A percentile compares a stretch with the other conserved stretches of the same genome.
phyloP scores from a whole-genome alignment of 2,329 filamentous ascomycete species.

The Fusarium mundagurra region DNA sequence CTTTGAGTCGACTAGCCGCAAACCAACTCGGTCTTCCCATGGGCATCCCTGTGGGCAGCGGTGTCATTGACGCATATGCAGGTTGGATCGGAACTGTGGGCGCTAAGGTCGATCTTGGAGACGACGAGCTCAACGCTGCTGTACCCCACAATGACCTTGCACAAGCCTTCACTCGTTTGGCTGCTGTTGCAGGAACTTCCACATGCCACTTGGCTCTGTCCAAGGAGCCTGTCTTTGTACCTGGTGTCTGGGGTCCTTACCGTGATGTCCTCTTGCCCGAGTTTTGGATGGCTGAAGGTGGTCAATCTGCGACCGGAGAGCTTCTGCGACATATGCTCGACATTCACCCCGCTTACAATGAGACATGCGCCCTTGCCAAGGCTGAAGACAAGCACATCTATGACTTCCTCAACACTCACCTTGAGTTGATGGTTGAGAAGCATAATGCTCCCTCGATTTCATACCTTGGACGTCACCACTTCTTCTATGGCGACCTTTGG shows the following conservation, averaged over 20 bases:
- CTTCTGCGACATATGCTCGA: slow-evolving; percentile 94
- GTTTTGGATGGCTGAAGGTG: slow-evolving; percentile 97
- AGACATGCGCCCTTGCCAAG: slow-evolving; percentile 81
- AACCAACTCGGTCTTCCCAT: slow-evolving; percentile 83
- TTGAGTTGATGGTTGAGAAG: slow-evolving; percentile 78
- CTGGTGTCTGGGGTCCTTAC: slow-evolving; percentile 97
- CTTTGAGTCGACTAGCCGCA: slow-evolving; percentile 84
- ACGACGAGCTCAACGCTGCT: slow-evolving; percentile 72
- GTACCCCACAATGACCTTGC: slow-evolving; percentile 84
- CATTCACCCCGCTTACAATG: slow-evolving; percentile 89
- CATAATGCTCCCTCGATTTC: slow-evolving; percentile 78
- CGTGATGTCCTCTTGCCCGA: slow-evolving; percentile 90
- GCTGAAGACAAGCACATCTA: slow-evolving; percentile 90
- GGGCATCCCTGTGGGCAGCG: slow-evolving; percentile 92
- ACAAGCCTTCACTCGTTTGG: slow-evolving; percentile 91
- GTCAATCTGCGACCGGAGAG: slow-evolving; percentile 95
- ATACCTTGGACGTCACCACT: slow-evolving; percentile 91
- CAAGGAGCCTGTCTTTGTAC: slow-evolving; percentile 89
- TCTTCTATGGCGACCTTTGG: slow-evolving; percentile 98
- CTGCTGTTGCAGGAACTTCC: slow-evolving; percentile 94
- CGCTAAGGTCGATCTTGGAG: slow-evolving; percentile 83
- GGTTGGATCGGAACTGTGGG: slow-evolving; percentile 99
- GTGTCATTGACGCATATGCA: slow-evolving; percentile 97
- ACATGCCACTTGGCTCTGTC: slow-evolving; percentile 98
- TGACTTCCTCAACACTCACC: slow-evolving; percentile 90